A percentile compares a stretch with the other conserved stretches of the same genome.
Evolutionary conservation across 2,329 filamentous ascomycete genomes (phyloP).

Genomic region (Pestalotiopsis sp.): DNA sequence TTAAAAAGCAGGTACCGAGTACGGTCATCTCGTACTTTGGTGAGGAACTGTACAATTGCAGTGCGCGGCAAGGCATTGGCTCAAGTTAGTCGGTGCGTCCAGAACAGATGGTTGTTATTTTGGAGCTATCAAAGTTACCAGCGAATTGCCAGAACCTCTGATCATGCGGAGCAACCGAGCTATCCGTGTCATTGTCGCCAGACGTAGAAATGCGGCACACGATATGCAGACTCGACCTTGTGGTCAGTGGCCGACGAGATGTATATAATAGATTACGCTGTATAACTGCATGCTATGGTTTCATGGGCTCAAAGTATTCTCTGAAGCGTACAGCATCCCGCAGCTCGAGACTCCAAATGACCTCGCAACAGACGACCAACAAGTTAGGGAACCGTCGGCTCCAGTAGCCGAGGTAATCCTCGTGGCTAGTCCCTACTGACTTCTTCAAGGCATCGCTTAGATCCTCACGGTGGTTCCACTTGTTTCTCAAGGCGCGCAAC

Average conservation of each 20-base stretch:
- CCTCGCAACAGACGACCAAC: slow-evolving; percentile 77
- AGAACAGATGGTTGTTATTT: no score
- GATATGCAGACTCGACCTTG: no score
- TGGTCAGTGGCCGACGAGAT: background rate
- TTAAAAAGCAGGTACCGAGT: background rate
- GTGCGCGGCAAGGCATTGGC: background rate
- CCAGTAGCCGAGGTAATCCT: slow-evolving; percentile 86
- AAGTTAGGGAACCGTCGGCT: slow-evolving; percentile 77
- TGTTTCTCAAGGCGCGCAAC: slow-evolving; percentile 87
- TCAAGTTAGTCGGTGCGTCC: background rate
- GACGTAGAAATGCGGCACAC: no score
- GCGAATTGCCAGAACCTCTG: no score
- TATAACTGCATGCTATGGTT: slow-evolving; percentile 21
- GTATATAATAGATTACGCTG: background rate
- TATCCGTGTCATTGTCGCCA: no score
- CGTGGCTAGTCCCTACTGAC: slow-evolving; percentile 72
- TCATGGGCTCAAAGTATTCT: slow-evolving; percentile 61
- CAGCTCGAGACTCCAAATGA: slow-evolving; percentile 69
- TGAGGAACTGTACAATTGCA: background rate
- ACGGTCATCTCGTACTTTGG: background rate
- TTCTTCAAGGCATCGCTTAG: slow-evolving; percentile 79
- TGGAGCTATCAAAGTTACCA: no score
- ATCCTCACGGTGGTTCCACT: slow-evolving; percentile 97
- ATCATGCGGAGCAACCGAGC: no score
- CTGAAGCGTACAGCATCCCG: slow-evolving; percentile 67